Conservation (phyloP, 2,329 filamentous ascomycete genomes). For the Onygenales sp. region DNA sequence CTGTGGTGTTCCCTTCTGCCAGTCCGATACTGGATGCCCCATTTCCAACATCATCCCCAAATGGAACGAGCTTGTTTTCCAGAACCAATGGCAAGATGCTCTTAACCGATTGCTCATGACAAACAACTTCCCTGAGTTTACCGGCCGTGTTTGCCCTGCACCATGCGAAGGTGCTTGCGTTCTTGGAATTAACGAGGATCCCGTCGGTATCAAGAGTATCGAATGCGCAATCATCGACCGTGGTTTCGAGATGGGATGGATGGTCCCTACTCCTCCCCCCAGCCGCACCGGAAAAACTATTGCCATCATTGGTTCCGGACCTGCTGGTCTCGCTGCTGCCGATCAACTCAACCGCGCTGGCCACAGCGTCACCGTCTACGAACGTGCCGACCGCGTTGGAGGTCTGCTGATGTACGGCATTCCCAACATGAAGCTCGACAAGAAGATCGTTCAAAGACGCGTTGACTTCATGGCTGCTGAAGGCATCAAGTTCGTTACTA, state of each 20-base stretch:
- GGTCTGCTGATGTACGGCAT: slow-evolving; percentile 97
- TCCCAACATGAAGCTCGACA: slow-evolving; percentile 99
- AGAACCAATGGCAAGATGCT: slow-evolving; percentile 79
- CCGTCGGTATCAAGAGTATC: slow-evolving; percentile 96
- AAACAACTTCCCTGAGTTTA: slow-evolving; percentile 98
- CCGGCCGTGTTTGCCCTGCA: slow-evolving; percentile 90
- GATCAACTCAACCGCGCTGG: slow-evolving; percentile 93
- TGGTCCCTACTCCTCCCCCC: slow-evolving; percentile 71
- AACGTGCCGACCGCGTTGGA: slow-evolving; percentile 82
- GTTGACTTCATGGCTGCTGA: slow-evolving; percentile 91
- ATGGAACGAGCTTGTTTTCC: slow-evolving; percentile 76
- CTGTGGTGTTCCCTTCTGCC: slow-evolving; percentile 96
- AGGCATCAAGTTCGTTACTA: slow-evolving; percentile 72
- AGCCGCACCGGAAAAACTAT: slow-evolving; percentile 79
- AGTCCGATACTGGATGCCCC: slow-evolving; percentile 89
- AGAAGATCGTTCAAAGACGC: slow-evolving; percentile 89
- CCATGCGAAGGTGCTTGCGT: slow-evolving; percentile 96
- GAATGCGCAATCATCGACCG: slow-evolving; percentile 97
- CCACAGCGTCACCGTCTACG: slow-evolving; percentile 80
- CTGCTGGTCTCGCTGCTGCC: slow-evolving; percentile 78
- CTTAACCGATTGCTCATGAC: slow-evolving; percentile 88
- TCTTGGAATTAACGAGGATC: slow-evolving; percentile 91
- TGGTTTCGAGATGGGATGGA: slow-evolving; percentile 97
- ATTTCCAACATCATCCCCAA: slow-evolving; percentile 98
- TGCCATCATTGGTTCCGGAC: slow-evolving; percentile 84